Conservation (phyloP, 1,284 basidiomycete genomes). For the Ceratobasidium theobromae region DNA sequence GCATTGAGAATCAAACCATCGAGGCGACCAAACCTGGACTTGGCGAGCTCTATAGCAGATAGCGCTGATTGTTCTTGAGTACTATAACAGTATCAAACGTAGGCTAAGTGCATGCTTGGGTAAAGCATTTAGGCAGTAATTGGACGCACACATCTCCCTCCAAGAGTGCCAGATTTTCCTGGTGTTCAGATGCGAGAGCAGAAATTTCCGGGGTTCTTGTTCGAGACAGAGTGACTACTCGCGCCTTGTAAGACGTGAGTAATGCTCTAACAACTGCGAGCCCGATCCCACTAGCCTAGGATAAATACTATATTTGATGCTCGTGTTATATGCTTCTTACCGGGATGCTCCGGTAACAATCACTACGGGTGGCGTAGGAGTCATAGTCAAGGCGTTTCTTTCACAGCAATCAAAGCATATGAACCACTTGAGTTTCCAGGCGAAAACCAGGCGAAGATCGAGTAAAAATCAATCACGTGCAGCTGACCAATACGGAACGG, state of each 20-base stretch:
- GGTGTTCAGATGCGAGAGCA: conserved; percentile 53
- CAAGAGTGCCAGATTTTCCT: conserved; percentile 53
- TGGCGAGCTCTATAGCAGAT: conserved; percentile 50
- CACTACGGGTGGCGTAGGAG: background rate
- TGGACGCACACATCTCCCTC: conserved; percentile 71
- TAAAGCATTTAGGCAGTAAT: conserved; percentile 33
- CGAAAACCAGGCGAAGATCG: background rate
- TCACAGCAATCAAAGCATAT: background rate
- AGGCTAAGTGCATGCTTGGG: background rate
- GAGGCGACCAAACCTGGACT: conserved; percentile 58
- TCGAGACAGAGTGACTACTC: conserved; percentile 76
- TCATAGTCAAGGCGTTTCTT: background rate
- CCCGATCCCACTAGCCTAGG: conserved; percentile 70
- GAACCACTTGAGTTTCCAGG: background rate
- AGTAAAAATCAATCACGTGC: background rate
- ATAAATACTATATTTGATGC: background rate
- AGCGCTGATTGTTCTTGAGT: conserved; percentile 59
- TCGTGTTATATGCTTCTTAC: background rate
- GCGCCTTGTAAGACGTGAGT: conserved; percentile 58
- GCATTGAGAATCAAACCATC: conserved; percentile 82
- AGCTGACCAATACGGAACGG: conserved; percentile 7
- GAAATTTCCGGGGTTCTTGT: conserved; percentile 63
- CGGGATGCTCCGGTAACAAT: conserved; percentile 26
- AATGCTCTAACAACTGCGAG: conserved; percentile 68
- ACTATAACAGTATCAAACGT: too few relatives aligned